Base-by-base conservation (phyloP, 176 grass and related monocot species). In the Oryza brachyantha region DNA sequence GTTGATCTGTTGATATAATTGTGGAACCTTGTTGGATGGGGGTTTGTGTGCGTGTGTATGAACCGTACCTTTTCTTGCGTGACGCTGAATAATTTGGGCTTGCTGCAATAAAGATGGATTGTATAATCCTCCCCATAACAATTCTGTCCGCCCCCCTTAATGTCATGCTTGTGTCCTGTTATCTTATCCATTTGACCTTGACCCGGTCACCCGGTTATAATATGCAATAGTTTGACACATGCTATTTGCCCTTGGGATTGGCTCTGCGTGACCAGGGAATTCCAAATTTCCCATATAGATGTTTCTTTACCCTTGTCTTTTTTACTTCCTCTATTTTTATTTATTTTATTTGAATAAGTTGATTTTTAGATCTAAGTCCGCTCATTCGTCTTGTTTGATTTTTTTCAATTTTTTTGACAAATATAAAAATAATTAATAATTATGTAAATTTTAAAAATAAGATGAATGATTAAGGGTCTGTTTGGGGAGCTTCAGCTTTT, bases 41-140 rank as follows among this genome's bases (percentile, higher is more conserved):
- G 26, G 73, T 14, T 4, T 41, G 10, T 10, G 10, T 3, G 48
- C 5, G 13, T 60, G 81, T 67, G 64, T 60, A 21, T 37, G 73
- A 24, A 70, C 14, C 37, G 52, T 59, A 70, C 26, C 26, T 35
- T 75, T 8, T 24, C 28, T 61, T 77, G 64, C 28, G 64, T 36
- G 17, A 17, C 39, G n/a, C 14, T 48, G 64, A 84, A 81, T 72
- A 72, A 72, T 63, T 63, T 62, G 28, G 66, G 79, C 68, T 27
- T 46, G 19, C 9, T 26, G 67, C 43, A 72, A 72, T 81, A 39
- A 81, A 45, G 39, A 81, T 72, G 24, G 27, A 25, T 31, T 4
- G 11, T 11, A 19, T 60, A 29, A 68, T 50, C 22, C 17, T 10
- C 28, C 27, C 69, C 2, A 17, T 43, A 25, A 2, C 52, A 24